Evolutionary conservation across 2,329 filamentous ascomycete species (phyloP).

Genomic region (Hysterium pulicare): DNA sequence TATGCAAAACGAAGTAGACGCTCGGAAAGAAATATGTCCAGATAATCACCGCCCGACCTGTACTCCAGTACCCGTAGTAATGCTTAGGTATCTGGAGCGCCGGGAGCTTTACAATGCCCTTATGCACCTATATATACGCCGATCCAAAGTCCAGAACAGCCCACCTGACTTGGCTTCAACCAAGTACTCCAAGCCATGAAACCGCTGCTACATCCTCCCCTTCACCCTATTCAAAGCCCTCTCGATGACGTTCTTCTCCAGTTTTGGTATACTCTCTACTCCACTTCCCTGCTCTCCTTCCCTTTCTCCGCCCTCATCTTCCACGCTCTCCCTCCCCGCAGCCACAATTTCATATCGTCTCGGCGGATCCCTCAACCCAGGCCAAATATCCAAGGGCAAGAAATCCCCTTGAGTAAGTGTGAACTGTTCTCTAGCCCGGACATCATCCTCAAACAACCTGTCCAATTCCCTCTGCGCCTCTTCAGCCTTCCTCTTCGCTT

Average conservation of each 20-base stretch:
- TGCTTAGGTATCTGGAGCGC: too few species aligned
- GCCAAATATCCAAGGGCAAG: conserved; percentile 85
- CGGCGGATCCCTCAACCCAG: conserved; percentile 48
- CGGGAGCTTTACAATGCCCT: too few species aligned
- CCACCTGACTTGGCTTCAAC: too few species aligned
- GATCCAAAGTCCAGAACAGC: too few species aligned
- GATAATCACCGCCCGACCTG: too few species aligned
- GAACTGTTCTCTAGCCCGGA: conserved; percentile 71
- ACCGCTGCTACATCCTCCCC: conserved; percentile 9
- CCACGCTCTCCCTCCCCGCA: conserved; percentile 12
- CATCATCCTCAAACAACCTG: conserved; percentile 69
- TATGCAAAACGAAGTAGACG: too few species aligned
- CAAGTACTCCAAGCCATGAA: too few species aligned
- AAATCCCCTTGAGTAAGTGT: conserved; percentile 79
- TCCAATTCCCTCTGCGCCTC: conserved; percentile 77
- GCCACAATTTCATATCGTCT: conserved; percentile 32
- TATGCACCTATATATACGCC: too few species aligned
- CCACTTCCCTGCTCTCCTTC: too few species aligned
- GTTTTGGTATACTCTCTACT: conserved; percentile 9
- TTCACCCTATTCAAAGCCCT: conserved; percentile 6
- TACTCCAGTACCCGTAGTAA: too few species aligned
- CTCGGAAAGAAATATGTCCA: too few species aligned
- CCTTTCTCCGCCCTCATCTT: conserved; percentile 13
- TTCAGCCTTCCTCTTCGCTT: conserved; percentile 69
- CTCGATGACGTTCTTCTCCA: conserved; percentile 7